Conservation (phyloP, 1,284 basidiomycete species). For the Sutorius eximius region DNA sequence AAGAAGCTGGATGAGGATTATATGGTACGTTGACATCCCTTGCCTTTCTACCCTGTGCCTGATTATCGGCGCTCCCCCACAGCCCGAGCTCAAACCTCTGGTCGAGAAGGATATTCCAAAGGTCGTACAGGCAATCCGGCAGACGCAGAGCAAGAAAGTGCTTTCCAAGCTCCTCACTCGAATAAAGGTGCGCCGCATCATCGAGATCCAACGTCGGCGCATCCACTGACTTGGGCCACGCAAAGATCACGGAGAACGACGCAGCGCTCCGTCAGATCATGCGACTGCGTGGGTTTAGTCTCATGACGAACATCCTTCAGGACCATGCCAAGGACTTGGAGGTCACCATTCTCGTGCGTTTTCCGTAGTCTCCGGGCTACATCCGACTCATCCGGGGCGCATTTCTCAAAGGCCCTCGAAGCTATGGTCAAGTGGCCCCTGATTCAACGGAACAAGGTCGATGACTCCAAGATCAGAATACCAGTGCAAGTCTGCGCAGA, state of each 20-base stretch:
- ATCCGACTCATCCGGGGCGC: background rate
- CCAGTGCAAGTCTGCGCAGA: conserved; percentile 59
- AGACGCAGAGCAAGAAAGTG: conserved; percentile 84
- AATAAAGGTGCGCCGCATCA: conserved; percentile 61
- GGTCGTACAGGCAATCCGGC: conserved; percentile 88
- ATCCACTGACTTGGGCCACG: background rate
- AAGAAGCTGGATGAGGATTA: conserved; percentile 96
- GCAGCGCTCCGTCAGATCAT: conserved; percentile 83
- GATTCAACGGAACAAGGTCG: conserved; percentile 89
- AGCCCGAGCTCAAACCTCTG: conserved; percentile 78
- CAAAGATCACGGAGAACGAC: conserved; percentile 82
- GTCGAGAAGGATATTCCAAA: conserved; percentile 82
- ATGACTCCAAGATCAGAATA: conserved; percentile 78
- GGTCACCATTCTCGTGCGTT: conserved; percentile 64
- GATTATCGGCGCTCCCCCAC: conserved; percentile 1
- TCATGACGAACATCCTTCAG: conserved; percentile 87
- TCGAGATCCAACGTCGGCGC: background rate
- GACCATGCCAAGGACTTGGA: conserved; percentile 78
- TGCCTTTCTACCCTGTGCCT: background rate
- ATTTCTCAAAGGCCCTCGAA: conserved; percentile 59
- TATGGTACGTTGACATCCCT: conserved; percentile 49
- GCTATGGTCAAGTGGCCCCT: conserved; percentile 83
- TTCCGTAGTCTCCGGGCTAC: background rate
- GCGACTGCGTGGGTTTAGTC: conserved; percentile 90
- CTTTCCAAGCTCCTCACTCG: conserved; percentile 83